Evolutionary conservation across 2,329 filamentous ascomycete genomes (phyloP).

Genomic region (Penicillium verrucosum): DNA sequence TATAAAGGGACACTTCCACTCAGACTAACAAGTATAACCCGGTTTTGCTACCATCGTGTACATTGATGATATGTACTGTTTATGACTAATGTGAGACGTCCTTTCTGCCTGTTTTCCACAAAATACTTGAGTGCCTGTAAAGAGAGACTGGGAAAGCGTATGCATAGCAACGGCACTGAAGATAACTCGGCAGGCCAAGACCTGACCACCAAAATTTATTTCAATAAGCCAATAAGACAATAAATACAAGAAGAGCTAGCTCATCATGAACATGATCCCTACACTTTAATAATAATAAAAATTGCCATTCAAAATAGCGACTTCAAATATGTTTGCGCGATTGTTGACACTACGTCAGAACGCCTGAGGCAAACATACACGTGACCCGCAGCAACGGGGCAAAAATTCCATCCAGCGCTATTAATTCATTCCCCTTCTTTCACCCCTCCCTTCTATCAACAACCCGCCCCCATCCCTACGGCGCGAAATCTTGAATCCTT

Average conservation of each 20-base stretch:
- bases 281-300: background rate
- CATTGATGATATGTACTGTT: slow-evolving; percentile 4
- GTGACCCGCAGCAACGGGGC: slow-evolving; percentile 22
- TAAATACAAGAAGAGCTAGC: background rate
- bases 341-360: slow-evolving; percentile 24
- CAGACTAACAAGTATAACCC: background rate
- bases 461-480: slow-evolving; percentile 23
- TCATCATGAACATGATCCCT: background rate
- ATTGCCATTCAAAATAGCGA: background rate
- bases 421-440: slow-evolving; percentile 26
- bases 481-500: slow-evolving; percentile 17
- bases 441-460: slow-evolving; percentile 27
- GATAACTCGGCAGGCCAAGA: background rate
- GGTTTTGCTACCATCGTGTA: slow-evolving; percentile 2
- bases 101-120: background rate
- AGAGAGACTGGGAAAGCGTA: background rate
- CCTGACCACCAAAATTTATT: background rate
- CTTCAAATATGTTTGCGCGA: background rate
- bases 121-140: background rate
- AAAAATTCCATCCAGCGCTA: slow-evolving; percentile 35
- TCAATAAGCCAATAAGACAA: background rate
- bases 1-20: slow-evolving; percentile 51
- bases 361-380: slow-evolving; percentile 20
- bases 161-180: background rate
- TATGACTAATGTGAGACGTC: slow-evolving; percentile 16